These are phyloP conservation scores for Hygrocybe punicea DNA, from an alignment of 768 basidiomycete species.

Conservation along the genomic window DNA sequence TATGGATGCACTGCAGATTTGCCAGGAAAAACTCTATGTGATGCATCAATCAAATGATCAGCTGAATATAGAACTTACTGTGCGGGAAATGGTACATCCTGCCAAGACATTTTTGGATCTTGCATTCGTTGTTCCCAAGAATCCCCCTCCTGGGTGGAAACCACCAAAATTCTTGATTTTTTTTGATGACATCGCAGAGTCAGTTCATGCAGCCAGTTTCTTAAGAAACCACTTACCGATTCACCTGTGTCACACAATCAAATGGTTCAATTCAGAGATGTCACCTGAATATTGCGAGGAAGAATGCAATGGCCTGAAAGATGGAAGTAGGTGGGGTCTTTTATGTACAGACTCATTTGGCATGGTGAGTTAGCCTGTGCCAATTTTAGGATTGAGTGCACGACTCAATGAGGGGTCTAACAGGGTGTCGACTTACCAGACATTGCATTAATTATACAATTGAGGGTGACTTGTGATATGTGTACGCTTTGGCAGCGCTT, in stretches of 20 bases:
- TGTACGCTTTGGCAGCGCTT: neutral
- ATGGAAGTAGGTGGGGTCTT: constrained; percentile 8
- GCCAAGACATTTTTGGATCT: constrained; percentile 12
- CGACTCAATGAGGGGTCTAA: neutral
- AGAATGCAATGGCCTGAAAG: neutral
- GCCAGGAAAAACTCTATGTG: constrained; percentile 18
- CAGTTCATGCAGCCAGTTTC: constrained; percentile 4
- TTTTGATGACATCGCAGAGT: constrained; percentile 18
- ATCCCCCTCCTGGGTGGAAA: constrained; percentile 1
- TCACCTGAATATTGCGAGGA: constrained; percentile 3
- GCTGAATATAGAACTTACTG: constrained; percentile 14
- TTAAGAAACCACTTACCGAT: constrained; percentile 11
- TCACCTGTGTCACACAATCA: constrained; percentile 14
- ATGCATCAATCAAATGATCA: constrained; percentile 13
- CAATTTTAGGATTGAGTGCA: neutral
- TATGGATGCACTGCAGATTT: too few relatives aligned
- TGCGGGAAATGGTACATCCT: constrained; percentile 14
- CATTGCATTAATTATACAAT: neutral
- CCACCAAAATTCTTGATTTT: constrained; percentile 24
- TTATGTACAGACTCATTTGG: constrained; percentile 12
- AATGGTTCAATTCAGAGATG: constrained; percentile 25
- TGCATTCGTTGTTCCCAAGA: constrained; percentile 15
- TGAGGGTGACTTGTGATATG: neutral
- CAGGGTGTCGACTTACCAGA: constrained; percentile 5
- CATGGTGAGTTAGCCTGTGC: constrained; percentile 5